Evolutionary conservation across 2,329 filamentous ascomycete genomes (phyloP), one percentile per base, ranked within the genome.

Genomic region (Hypoxylon sp.): DNA sequence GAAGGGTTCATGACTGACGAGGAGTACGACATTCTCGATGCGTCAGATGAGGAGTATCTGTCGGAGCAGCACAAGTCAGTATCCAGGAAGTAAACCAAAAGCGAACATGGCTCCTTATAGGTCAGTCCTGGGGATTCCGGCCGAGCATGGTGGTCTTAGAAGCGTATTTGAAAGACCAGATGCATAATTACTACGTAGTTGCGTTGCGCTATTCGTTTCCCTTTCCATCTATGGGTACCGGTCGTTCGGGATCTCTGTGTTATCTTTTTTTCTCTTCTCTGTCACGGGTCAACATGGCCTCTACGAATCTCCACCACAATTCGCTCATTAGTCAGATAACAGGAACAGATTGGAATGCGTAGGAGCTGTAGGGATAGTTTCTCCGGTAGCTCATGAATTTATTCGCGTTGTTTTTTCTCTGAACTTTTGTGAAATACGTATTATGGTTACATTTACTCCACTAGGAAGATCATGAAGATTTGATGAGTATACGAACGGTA

Each of bases 11-110:
- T 97, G 84, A 98, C 96, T 0, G 96, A 99, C 71, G 96, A 98
- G 79, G 96, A 99, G 82, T 99, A 98, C 79, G 96, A 99, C 76
- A 94, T 98, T 72, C 89, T 98, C 49, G 94, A 98, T 82, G 95
- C 94, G 46, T 97, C 93, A 65, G 95, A 98, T 73, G 93, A 97
- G 79, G 95, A 98, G 78, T 91, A 87, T 72, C 79, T 89, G 56
- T 85, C 86, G 68, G 88, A 88, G 74, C 83, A 86, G 76, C 80
- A 83, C 73, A 81, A 80, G 74, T 81, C 58, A 45, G 57, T 57
- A 5, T 62, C 70, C 0, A 76, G 67, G 68, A 78, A 77, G 48
- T 78, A 75, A 60, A 23, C 21, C 57, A 59, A 41, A 41, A 30
- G 21, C 23, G 10, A 32, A 36, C 36, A 23, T 46, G 34, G 25